Evolutionary conservation across 257 asterid species (phyloP), one percentile per base, ranked within the genome.

Genomic region (Solanum virginianum): DNA sequence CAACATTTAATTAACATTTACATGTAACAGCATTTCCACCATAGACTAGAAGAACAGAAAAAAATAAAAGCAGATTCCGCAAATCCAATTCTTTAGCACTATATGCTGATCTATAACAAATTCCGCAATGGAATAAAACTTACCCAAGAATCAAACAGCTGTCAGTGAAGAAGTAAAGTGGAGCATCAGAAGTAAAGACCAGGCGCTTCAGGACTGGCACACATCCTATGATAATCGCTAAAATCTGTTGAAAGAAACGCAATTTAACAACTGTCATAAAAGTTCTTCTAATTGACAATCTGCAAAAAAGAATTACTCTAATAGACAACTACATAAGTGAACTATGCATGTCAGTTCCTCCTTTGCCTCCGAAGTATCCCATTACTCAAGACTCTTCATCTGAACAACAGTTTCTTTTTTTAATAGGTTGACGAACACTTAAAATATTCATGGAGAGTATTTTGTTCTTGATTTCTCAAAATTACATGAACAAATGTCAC

Each of bases 91-190:
- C 83, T 3, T 11, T 79, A 16, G 45, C 66, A 79, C 29, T 29
- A 79, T 16, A 53, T 79, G 41, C 16, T 5, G 57, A 49, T 22
- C 60, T 75, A 22, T 75, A 86, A 82, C 72, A 9, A 72, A 88
- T 55, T 80, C 49, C 36, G 57, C 79, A 53, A 87, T 55, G 86
- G 83, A 88, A 80, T 57, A 83, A 68, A 86, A 81, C 91, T 83
- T 95, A 95, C 99, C 99, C 99, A 75, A 97, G 99, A 90, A 97
- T 97, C 93, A 95, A 39, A 88, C 98, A 97, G 92, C 99, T 97
- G 91, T 97, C 98, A 0, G 99, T 93, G 85, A 97, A 95, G 90
- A 97, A 95, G 93, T 95, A 97, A 70, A 97, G 88, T 32, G 98
- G 98, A 89, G 98, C 98, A 89, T 97, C 98, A 69, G 95, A 22